Percentiles rank a stretch among this genome's conserved stretches.
Evolutionary conservation across 352 stramenopile genomes (phyloP).

Genomic region (Globisporangium okanoganense): DNA sequence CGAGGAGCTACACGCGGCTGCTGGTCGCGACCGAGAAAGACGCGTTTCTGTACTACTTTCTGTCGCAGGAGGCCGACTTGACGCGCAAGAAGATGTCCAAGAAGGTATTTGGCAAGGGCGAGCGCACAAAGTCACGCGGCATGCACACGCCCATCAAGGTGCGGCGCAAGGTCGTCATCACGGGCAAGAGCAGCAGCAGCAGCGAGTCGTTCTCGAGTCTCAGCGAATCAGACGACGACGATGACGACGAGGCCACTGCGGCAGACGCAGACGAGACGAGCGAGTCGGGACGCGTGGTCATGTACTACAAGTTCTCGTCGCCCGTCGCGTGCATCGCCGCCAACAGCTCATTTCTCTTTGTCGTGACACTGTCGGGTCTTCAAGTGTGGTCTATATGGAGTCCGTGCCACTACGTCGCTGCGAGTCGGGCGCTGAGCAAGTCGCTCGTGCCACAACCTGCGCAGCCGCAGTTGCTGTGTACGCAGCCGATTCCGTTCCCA

Average conservation of each 20-base stretch:
- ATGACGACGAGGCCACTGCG: constrained; percentile 9
- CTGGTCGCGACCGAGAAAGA: constrained; percentile 58
- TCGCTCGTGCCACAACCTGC: constrained; percentile 61
- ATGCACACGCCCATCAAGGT: constrained; percentile 43
- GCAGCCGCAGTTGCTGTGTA: constrained; percentile 66
- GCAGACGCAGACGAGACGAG: constrained; percentile 13
- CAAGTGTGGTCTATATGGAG: constrained; percentile 88
- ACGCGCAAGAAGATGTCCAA: constrained; percentile 77
- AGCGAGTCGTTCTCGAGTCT: constrained; percentile 38
- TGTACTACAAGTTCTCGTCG: constrained; percentile 78
- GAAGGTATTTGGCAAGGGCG: constrained; percentile 60
- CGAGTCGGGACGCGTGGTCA: constrained; percentile 73
- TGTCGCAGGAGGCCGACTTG: constrained; percentile 63
- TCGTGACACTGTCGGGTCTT: constrained; percentile 54
- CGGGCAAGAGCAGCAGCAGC: constrained; percentile 12
- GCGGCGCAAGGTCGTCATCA: constrained; percentile 21
- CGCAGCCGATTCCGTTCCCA: constrained; percentile 55
- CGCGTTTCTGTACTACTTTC: constrained; percentile 82
- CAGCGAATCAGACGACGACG: constrained; percentile 7
- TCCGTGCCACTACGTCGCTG: constrained; percentile 74
- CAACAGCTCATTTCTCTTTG: constrained; percentile 86
- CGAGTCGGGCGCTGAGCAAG: constrained; percentile 53
- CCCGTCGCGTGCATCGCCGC: constrained; percentile 60
- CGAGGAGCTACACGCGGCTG: constrained; percentile 72
- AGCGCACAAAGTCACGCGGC: constrained; percentile 34